Evolutionary conservation across 352 stramenopile species (phyloP).

Genomic region (Globisporangium solare): DNA sequence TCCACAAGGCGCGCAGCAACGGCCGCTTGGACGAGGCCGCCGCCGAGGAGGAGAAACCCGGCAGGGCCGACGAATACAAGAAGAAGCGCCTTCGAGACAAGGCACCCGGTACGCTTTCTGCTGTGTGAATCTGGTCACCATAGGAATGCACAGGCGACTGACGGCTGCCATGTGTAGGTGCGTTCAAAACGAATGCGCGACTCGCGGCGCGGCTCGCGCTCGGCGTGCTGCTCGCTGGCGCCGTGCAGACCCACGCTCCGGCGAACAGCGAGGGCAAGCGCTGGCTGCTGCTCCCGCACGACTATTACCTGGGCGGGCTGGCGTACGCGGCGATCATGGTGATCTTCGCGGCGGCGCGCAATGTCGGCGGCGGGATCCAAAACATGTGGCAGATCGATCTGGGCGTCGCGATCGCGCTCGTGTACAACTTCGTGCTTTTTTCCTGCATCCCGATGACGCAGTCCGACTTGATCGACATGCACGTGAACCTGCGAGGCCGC

Average conservation of each 20-base stretch:
- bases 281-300: slow-evolving; percentile 43
- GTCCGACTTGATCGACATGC: slow-evolving; percentile 33
- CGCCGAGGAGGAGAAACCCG: no score
- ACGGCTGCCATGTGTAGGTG: slow-evolving; percentile 5
- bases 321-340: slow-evolving; percentile 61
- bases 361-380: slow-evolving; percentile 52
- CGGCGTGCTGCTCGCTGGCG: slow-evolving; percentile 47
- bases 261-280: slow-evolving; percentile 16
- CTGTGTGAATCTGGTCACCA: no score
- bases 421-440: slow-evolving; percentile 74
- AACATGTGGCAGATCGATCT: slow-evolving; percentile 73
- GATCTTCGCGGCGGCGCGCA: slow-evolving; percentile 57
- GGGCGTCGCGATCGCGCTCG: slow-evolving; percentile 58
- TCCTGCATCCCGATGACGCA: slow-evolving; percentile 46
- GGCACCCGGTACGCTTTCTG: no score
- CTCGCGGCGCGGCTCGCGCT: slow-evolving; percentile 42
- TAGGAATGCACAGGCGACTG: no score
- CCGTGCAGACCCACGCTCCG: slow-evolving; percentile 41
- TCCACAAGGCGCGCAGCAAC: no score
- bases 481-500: slow-evolving; percentile 42
- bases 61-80: no score
- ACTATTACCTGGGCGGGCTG: slow-evolving; percentile 57
- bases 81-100: no score
- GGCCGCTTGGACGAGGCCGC: no score
- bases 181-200: slow-evolving; percentile 30